Conservation (phyloP, 371 early-diverging fungal genomes). For the Rhizomucor miehei region DNA sequence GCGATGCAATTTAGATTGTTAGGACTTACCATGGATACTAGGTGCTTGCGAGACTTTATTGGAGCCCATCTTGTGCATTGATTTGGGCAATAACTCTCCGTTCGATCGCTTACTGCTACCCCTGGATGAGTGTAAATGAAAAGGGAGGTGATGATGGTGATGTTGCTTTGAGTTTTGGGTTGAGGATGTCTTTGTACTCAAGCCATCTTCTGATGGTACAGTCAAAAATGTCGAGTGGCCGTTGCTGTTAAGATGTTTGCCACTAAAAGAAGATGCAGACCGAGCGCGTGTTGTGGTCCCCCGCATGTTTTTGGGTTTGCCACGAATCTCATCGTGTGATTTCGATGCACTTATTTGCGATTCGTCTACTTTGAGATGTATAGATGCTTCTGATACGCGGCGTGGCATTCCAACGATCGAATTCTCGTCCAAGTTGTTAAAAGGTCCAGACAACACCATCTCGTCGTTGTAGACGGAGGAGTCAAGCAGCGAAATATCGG, state of each 20-base stretch:
- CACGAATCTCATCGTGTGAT: conserved; percentile 1
- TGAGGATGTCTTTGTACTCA: not conserved
- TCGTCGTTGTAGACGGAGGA: too few species aligned
- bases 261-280: conserved; percentile 1
- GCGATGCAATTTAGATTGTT: too few species aligned
- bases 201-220: not conserved
- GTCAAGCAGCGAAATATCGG: not conserved
- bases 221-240: not conserved
- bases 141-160: too few species aligned
- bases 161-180: not conserved
- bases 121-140: too few species aligned
- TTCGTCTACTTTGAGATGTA: not conserved
- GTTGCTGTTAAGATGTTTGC: not conserved
- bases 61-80: too few species aligned
- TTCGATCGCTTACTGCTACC: too few species aligned
- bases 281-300: not conserved
- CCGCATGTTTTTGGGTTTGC: too few species aligned
- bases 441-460: conserved; percentile 24
- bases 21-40: not conserved
- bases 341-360: conserved; percentile 1
- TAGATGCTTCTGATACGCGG: conserved; percentile 1
- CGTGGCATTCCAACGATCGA: not conserved
- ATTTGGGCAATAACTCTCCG: too few species aligned
- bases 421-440: conserved; percentile 17
- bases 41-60: too few species aligned